Evolutionary conservation across 768 basidiomycete species (phyloP).

Genomic region (Suillus tomentosus): DNA sequence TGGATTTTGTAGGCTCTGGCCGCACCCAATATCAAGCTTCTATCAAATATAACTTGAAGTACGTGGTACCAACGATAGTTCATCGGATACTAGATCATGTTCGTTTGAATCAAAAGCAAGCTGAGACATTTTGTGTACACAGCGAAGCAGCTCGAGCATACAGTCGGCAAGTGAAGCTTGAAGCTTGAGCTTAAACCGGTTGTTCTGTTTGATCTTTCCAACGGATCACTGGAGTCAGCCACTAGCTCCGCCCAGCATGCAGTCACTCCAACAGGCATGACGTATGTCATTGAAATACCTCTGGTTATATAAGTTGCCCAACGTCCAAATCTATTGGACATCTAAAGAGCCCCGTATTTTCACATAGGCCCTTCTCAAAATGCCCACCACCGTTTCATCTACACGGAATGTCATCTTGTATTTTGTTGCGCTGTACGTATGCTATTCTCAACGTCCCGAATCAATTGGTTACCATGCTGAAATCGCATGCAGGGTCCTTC

Average conservation of each 20-base stretch:
- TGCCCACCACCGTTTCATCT: constrained; percentile 30
- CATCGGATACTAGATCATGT: no score
- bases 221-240: neutral
- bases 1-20: neutral
- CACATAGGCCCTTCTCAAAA: constrained; percentile 8
- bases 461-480: neutral
- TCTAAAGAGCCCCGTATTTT: no score
- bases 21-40: neutral
- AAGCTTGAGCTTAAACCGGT: no score
- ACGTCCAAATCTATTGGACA: neutral
- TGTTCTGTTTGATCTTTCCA: no score
- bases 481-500: constrained; percentile 23
- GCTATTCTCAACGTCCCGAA: neutral
- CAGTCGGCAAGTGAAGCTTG: no score
- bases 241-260: neutral
- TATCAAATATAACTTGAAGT: neutral
- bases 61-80: no score
- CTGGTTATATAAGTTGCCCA: neutral
- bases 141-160: no score
- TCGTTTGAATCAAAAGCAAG: no score
- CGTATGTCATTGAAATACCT: neutral
- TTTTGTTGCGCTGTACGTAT: constrained; percentile 33
- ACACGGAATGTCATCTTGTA: constrained; percentile 39
- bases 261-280: neutral
- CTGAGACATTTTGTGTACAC: no score